Percentiles rank a stretch among this genome's conserved stretches.
phyloP scores from a whole-genome alignment of 208 protist species.

The Leishmania amazonensis region DNA sequence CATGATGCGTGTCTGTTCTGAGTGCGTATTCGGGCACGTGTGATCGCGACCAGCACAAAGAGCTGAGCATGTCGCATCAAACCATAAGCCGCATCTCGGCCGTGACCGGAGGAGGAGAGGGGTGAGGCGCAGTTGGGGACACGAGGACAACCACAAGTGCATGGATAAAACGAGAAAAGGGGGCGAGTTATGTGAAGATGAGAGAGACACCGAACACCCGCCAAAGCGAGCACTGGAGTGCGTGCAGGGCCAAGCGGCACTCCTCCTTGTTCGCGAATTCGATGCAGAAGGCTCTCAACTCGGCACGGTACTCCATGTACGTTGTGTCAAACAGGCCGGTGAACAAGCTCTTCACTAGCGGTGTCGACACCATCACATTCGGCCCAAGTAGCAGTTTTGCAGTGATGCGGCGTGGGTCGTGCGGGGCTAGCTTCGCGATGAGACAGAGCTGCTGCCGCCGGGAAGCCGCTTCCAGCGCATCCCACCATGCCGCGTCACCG shows the following conservation, averaged over 20 bases:
- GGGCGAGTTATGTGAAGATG: constrained; percentile 1
- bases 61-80: not conserved
- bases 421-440: constrained; percentile 33
- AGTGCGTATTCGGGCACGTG: not conserved
- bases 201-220: constrained; percentile 57
- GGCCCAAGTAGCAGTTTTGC: constrained; percentile 52
- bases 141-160: not conserved
- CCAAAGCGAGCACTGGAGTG: constrained; percentile 62
- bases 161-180: not conserved
- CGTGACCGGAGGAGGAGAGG: not conserved
- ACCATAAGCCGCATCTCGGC: not conserved
- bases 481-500: constrained; percentile 19
- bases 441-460: constrained; percentile 3
- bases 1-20: not conserved
- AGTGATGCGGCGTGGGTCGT: constrained; percentile 33
- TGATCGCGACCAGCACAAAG: not conserved
- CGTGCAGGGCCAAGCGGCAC: constrained; percentile 56
- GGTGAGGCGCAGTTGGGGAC: not conserved
- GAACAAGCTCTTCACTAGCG: constrained; percentile 66
- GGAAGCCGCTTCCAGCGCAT: not conserved
- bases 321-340: constrained; percentile 60
- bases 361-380: constrained; percentile 58
- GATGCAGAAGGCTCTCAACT: constrained; percentile 43
- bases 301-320: constrained; percentile 35
- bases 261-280: constrained; percentile 38